Conservation (phyloP, 345 rosid species). For the Lepidium sativum region DNA sequence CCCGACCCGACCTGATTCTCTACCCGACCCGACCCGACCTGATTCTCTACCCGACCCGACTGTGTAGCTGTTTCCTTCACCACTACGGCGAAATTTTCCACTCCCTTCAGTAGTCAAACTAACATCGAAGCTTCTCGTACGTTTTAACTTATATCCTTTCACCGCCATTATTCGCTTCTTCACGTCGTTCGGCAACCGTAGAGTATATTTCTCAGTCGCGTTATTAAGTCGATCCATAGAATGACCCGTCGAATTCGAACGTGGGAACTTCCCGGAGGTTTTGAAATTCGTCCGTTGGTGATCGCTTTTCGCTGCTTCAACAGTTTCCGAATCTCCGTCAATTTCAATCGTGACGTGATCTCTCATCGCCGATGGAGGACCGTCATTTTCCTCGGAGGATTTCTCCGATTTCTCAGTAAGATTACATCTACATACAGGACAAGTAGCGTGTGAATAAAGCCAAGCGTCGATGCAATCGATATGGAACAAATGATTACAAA, state of each 20-base stretch:
- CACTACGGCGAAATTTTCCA: background rate
- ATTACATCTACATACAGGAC: slow-evolving; percentile 55
- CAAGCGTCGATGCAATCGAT: slow-evolving; percentile 41
- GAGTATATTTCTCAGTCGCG: slow-evolving; percentile 32
- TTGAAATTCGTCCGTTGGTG: background rate
- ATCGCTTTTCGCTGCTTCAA: background rate
- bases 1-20: slow-evolving; percentile 3
- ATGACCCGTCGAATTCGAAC: slow-evolving; percentile 56
- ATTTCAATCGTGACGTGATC: slow-evolving; percentile 28
- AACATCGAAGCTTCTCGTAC: slow-evolving; percentile 35
- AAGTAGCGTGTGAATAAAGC: slow-evolving; percentile 43
- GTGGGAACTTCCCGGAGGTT: slow-evolving; percentile 29
- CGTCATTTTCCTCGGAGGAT: background rate
- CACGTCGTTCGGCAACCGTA: slow-evolving; percentile 48
- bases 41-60: slow-evolving; percentile 2
- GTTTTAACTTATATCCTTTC: slow-evolving; percentile 28
- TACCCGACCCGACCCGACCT: slow-evolving; percentile 14
- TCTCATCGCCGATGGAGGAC: background rate
- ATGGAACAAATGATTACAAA: slow-evolving; percentile 53
- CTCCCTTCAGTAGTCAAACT: slow-evolving; percentile 19
- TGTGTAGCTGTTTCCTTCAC: slow-evolving; percentile 1
- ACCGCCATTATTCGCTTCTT: slow-evolving; percentile 20
- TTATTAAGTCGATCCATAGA: slow-evolving; percentile 29
- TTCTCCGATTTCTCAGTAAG: slow-evolving; percentile 27
- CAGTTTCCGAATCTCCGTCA: background rate